Conservation (phyloP, 2,329 filamentous ascomycete species). For the Alternaria panax region DNA sequence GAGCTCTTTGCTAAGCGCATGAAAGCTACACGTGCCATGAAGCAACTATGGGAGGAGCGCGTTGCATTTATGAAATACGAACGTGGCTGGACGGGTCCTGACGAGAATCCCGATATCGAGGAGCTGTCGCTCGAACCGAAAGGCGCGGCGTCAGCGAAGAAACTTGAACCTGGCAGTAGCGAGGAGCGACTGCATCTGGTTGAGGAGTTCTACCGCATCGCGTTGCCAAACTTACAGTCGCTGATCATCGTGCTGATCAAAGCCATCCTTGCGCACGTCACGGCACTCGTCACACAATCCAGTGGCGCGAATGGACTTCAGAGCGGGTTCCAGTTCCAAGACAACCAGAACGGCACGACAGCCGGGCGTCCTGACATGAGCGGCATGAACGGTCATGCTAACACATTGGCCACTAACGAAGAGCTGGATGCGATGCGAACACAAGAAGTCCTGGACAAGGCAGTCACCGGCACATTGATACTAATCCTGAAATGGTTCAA, state of each 20-base stretch:
- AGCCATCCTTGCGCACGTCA: constrained; percentile 85
- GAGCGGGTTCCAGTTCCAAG: constrained; percentile 55
- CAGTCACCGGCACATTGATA: constrained; percentile 86
- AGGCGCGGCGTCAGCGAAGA: constrained; percentile 31
- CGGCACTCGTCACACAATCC: constrained; percentile 74
- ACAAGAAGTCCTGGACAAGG: constrained; percentile 89
- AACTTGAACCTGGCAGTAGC: constrained; percentile 58
- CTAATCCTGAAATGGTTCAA: constrained; percentile 97
- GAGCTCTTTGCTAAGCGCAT: constrained; percentile 90
- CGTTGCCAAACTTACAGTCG: constrained; percentile 87
- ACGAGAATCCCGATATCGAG: constrained; percentile 57
- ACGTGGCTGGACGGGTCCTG: constrained; percentile 76
- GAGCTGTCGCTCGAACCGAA: constrained; percentile 49
- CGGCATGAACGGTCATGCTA: constrained; percentile 41
- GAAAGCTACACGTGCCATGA: constrained; percentile 87
- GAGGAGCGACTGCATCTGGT: constrained; percentile 74
- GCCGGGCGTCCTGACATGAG: constrained; percentile 42
- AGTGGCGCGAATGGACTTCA: constrained; percentile 59
- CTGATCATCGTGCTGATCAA: constrained; percentile 92
- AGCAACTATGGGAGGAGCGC: constrained; percentile 93
- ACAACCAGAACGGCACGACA: constrained; percentile 51
- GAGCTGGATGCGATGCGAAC: constrained; percentile 82
- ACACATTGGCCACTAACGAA: constrained; percentile 58
- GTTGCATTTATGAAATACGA: constrained; percentile 92
- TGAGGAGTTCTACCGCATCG: constrained; percentile 80